Percentiles rank a stretch among this genome's conserved stretches.
Evolutionary conservation across 768 basidiomycete species (phyloP).

Genomic region (Boletus subcaerulescens): DNA sequence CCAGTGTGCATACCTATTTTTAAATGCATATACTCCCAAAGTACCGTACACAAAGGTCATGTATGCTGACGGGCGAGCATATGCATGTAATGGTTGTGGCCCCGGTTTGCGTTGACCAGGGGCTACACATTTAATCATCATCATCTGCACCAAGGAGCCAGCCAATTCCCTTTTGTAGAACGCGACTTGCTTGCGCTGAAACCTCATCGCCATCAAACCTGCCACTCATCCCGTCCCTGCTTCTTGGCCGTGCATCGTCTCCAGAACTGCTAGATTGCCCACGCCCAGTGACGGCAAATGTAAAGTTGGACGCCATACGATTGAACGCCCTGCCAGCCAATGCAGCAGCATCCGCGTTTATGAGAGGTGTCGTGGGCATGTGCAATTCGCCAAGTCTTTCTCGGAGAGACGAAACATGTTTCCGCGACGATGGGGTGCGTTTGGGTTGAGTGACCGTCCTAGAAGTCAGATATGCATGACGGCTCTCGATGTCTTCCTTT

Average conservation of each 20-base stretch:
- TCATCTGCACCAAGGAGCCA: conserved; percentile 94
- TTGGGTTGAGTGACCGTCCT: conserved; percentile 19
- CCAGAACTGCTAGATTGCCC: conserved; percentile 22
- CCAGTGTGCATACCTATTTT: conserved; percentile 26
- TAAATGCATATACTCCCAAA: conserved; percentile 16
- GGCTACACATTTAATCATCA: conserved; percentile 1
- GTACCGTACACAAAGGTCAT: conserved; percentile 14
- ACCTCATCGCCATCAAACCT: conserved; percentile 57
- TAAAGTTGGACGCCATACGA: conserved; percentile 71
- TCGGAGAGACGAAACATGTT: conserved; percentile 52
- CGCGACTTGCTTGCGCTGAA: conserved; percentile 71
- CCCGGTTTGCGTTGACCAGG: not conserved
- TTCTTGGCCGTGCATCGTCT: conserved; percentile 29
- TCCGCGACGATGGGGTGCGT: conserved; percentile 26
- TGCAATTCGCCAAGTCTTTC: conserved; percentile 63
- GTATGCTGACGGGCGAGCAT: conserved; percentile 12
- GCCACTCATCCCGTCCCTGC: conserved; percentile 40
- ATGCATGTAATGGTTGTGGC: conserved; percentile 11
- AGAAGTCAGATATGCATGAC: conserved; percentile 41
- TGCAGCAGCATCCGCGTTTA: conserved; percentile 74
- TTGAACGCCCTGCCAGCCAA: conserved; percentile 78
- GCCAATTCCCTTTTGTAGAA: conserved; percentile 86
- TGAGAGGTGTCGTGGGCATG: conserved; percentile 64
- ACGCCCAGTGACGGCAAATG: conserved; percentile 55
- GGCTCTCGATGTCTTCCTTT: conserved; percentile 53